These are phyloP conservation scores for Arthroderma sp. DNA, from an alignment of 2,329 filamentous ascomycete species.

Conservation along the genomic window DNA sequence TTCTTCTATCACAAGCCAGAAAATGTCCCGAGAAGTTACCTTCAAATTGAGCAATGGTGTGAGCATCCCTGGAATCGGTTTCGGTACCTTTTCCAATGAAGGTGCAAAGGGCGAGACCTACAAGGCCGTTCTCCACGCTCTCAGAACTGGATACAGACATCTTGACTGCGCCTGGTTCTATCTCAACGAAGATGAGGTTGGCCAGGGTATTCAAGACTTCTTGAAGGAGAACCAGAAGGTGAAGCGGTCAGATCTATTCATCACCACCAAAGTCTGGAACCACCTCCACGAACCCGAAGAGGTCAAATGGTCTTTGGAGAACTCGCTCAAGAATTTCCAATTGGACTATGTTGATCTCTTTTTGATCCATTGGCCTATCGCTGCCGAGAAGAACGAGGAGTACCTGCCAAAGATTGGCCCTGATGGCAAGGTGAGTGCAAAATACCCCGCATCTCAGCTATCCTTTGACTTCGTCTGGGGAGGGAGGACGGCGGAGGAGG, in stretches of 20 bases:
- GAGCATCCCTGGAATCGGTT: slow-evolving; percentile 49
- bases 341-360: slow-evolving; percentile 63
- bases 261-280: slow-evolving; percentile 42
- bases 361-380: slow-evolving; percentile 40
- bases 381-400: slow-evolving; percentile 38
- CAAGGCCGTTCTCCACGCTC: slow-evolving; percentile 38
- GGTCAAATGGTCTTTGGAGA: slow-evolving; percentile 40
- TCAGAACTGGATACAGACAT: slow-evolving; percentile 41
- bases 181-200: slow-evolving; percentile 41
- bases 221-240: slow-evolving; percentile 35
- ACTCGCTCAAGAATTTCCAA: slow-evolving; percentile 51
- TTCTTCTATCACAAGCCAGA: too few species aligned
- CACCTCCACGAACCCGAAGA: slow-evolving; percentile 37
- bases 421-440: slow-evolving; percentile 35
- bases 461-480: too few species aligned
- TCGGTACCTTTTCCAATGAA: slow-evolving; percentile 56
- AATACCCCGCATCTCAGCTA: too few species aligned
- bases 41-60: slow-evolving; percentile 47
- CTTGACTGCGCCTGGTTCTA: slow-evolving; percentile 46
- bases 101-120: slow-evolving; percentile 47
- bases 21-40: slow-evolving; percentile 11
- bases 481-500: too few species aligned
- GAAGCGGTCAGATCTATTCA: slow-evolving; percentile 39
- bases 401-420: slow-evolving; percentile 35
- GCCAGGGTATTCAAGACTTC: slow-evolving; percentile 42